Evolutionary conservation across 1,139 yeast species (phyloP).

Genomic region (Zygosaccharomyces pseudobailii): DNA sequence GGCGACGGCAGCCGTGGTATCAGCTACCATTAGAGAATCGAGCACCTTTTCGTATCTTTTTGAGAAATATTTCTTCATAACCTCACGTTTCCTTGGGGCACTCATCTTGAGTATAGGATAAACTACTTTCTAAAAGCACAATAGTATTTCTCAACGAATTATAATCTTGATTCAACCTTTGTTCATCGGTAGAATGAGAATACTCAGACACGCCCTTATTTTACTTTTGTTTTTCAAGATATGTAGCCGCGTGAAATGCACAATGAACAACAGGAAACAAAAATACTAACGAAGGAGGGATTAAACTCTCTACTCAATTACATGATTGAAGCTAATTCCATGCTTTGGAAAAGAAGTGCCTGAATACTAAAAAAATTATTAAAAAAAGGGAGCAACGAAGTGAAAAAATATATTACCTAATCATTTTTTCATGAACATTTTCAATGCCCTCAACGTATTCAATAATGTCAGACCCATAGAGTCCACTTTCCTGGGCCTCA

Average conservation of each 20-base stretch:
- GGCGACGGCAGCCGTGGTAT: slow-evolving; percentile 15
- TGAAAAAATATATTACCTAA: slow-evolving; percentile 6
- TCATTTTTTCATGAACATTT: slow-evolving; percentile 8
- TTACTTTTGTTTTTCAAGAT: background rate
- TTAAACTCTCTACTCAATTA: too few relatives aligned
- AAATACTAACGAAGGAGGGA: too few relatives aligned
- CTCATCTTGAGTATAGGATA: background rate
- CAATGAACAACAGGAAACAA: background rate
- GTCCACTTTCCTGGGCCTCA: slow-evolving; percentile 40
- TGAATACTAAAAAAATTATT: too few relatives aligned
- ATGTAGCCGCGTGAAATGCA: background rate
- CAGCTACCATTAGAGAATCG: slow-evolving; percentile 23
- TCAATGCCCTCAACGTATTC: slow-evolving; percentile 54
- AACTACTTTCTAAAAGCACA: background rate
- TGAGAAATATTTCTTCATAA: slow-evolving; percentile 18
- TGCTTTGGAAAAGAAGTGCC: too few relatives aligned
- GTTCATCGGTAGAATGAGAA: too few relatives aligned
- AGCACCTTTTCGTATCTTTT: slow-evolving; percentile 26
- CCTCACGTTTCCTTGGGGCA: slow-evolving; percentile 11
- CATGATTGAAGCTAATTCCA: too few relatives aligned
- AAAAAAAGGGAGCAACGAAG: background rate
- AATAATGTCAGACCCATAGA: slow-evolving; percentile 55
- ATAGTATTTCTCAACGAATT: too few relatives aligned
- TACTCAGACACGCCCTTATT: background rate
- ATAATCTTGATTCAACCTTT: too few relatives aligned